These are phyloP conservation scores for Colletotrichum sp. DNA, from an alignment of 2,329 filamentous ascomycete genomes.

Conservation along the genomic window DNA sequence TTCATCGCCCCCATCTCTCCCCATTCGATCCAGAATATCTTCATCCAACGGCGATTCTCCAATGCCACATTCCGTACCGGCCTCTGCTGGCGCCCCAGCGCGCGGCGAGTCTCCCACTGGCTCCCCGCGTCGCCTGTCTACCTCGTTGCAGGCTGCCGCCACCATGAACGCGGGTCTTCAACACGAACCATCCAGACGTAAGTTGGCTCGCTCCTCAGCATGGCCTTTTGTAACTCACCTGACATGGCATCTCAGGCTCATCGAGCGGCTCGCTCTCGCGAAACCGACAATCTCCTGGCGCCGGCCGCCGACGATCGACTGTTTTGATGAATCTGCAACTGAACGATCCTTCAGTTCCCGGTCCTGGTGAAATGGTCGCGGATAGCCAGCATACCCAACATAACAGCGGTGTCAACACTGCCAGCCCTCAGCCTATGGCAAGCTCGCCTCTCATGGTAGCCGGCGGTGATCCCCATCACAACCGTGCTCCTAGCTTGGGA, in stretches of 20 bases:
- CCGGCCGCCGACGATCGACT: constrained; percentile 68
- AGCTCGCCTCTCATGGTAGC: constrained; percentile 49
- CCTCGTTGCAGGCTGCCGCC: constrained; percentile 77
- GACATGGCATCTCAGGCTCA: constrained; percentile 40
- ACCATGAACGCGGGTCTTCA: constrained; percentile 80
- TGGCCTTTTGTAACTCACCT: background rate
- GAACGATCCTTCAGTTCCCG: constrained; percentile 72
- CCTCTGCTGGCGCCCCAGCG: background rate
- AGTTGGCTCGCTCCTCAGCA: constrained; percentile 25
- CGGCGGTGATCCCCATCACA: constrained; percentile 61
- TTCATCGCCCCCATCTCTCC: constrained; percentile 5
- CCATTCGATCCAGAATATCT: constrained; percentile 17
- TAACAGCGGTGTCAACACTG: constrained; percentile 27
- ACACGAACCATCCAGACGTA: constrained; percentile 65
- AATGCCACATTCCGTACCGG: background rate
- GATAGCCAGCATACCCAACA: constrained; percentile 42
- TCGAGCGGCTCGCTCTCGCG: constrained; percentile 58
- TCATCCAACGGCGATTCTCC: constrained; percentile 20
- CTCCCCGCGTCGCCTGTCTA: constrained; percentile 69
- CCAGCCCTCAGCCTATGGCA: constrained; percentile 52
- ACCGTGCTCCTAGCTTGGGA: constrained; percentile 73
- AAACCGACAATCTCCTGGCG: constrained; percentile 49
- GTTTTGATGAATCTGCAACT: constrained; percentile 76
- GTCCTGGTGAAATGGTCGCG: constrained; percentile 71
- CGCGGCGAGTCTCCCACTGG: constrained; percentile 60